Evolutionary conservation across 768 basidiomycete genomes (phyloP), one percentile per base, ranked within the genome.

Genomic region (Lanmaoa pseudosensibilis): DNA sequence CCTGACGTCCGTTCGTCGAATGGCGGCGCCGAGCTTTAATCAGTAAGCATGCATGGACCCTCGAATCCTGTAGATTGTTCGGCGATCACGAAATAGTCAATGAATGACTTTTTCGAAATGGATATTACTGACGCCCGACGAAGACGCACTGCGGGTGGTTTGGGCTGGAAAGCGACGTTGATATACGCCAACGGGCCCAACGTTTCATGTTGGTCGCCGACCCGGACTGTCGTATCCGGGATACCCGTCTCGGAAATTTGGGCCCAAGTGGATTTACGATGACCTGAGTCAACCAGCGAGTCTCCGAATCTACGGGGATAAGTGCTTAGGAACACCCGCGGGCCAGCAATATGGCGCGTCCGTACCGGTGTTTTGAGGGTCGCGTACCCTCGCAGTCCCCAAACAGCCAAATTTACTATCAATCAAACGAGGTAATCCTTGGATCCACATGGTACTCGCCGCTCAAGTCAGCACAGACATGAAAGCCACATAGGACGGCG

Each of bases 11-110:
- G 49, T 36, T 2, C 15, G 5, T 43, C 27, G 23, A 44, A n/a
- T 11, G 46, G 27, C 46, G 16, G 43, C 48, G 43, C 43, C 54
- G 34, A 43, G 54, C 56, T 56, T 49, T 43, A 25, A 58, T 54
- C 44, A 4, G 54, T 46, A n/a, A 45, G 41, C 43, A 40, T 37
- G 41, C 57, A 21, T 34, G 36, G n/a, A 18, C 52, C 57, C 51
- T 52, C 41, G 46, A 46, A 21, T 52, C 37, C 15, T 41, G 47
- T 36, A 12, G 43, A 46, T 46, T 47, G 55, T 39, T 60, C 63
- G 63, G 58, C 58, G 55, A 61, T 65, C 46, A 65, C 25, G n/a
- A 30, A 30, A 30, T 30, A n/a, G n/a, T n/a, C n/a, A n/a, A n/a
- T 30, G 27, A 37, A 36, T 32, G 25, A 4, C 41, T 12, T 18